These are phyloP conservation scores for Isoetes engelmannii DNA, from an alignment of 83 land plant species.

Conservation along the genomic window DNA sequence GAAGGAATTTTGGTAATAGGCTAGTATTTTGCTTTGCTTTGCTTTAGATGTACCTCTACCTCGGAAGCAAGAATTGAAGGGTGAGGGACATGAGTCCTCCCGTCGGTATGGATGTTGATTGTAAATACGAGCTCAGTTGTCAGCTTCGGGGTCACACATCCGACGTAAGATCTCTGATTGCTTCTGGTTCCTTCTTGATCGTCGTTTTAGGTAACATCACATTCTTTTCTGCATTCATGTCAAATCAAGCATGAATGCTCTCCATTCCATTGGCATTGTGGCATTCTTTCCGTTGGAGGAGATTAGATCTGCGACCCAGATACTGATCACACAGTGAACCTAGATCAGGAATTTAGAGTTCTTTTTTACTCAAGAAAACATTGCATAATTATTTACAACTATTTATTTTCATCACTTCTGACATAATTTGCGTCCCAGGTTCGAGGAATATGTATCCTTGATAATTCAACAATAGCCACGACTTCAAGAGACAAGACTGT, in stretches of 20 bases:
- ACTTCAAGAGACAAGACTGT: conserved; percentile 89
- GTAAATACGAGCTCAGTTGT: conserved; percentile 42
- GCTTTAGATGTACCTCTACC: too few species aligned
- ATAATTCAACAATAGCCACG: conserved; percentile 61
- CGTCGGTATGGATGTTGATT: too few species aligned
- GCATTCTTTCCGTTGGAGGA: neutral
- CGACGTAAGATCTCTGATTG: conserved; percentile 39
- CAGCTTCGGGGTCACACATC: conserved; percentile 60
- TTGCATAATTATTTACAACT: neutral
- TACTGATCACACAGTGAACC: neutral
- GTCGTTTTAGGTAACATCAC: neutral
- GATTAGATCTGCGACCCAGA: neutral
- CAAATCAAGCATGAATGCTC: neutral
- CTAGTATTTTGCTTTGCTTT: too few species aligned
- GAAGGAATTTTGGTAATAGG: too few species aligned
- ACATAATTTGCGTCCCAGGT: conserved; percentile 41
- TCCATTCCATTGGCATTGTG: neutral
- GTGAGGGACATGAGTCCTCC: too few species aligned
- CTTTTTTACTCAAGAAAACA: neutral
- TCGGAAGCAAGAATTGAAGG: too few species aligned
- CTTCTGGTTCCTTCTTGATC: neutral
- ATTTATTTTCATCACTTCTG: neutral
- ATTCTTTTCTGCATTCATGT: neutral
- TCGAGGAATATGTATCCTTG: conserved; percentile 73
- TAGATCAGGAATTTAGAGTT: neutral